phyloP scores from a whole-genome alignment of 2,329 filamentous ascomycete genomes.

The Trichoderma breve region DNA sequence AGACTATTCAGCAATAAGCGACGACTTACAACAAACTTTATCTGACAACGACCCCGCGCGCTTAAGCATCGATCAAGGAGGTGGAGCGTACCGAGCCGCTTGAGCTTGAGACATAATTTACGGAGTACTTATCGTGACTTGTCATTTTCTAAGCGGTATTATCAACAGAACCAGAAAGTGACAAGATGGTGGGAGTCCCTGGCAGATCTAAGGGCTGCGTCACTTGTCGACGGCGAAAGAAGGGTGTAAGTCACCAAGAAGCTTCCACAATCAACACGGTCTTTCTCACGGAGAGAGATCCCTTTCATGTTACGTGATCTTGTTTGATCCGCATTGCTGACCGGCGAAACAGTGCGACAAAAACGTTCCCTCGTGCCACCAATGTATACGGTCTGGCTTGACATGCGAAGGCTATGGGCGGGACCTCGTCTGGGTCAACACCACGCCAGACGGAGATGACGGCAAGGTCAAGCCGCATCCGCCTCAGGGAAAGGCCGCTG shows the following conservation, averaged over 20 bases:
- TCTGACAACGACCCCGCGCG: not conserved
- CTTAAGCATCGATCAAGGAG: not conserved
- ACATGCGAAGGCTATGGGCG: slow-evolving; percentile 18
- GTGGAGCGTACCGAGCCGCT: not conserved
- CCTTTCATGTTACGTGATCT: not conserved
- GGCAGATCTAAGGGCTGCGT: slow-evolving; percentile 21
- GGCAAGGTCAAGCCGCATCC: not conserved
- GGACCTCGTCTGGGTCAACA: slow-evolving; percentile 22
- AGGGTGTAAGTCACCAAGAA: slow-evolving; percentile 16
- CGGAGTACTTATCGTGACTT: not conserved
- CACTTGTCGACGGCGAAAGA: slow-evolving; percentile 20
- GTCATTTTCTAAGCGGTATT: not conserved
- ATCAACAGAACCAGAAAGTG: not conserved
- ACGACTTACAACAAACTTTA: not conserved
- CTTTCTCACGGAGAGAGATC: not conserved
- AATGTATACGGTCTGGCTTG: slow-evolving; percentile 17
- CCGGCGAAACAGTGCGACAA: slow-evolving; percentile 14
- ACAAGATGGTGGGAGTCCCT: slow-evolving; percentile 22
- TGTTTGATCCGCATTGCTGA: not conserved
- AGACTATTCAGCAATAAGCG: not conserved
- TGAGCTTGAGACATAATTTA: not conserved
- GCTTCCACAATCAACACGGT: not conserved
- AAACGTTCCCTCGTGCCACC: slow-evolving; percentile 10
- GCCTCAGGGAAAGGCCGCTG: not conserved
- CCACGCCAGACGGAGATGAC: slow-evolving; percentile 10